Evolutionary conservation across 371 early-diverging fungal species (phyloP).

Genomic region (Mortierella sp.): DNA sequence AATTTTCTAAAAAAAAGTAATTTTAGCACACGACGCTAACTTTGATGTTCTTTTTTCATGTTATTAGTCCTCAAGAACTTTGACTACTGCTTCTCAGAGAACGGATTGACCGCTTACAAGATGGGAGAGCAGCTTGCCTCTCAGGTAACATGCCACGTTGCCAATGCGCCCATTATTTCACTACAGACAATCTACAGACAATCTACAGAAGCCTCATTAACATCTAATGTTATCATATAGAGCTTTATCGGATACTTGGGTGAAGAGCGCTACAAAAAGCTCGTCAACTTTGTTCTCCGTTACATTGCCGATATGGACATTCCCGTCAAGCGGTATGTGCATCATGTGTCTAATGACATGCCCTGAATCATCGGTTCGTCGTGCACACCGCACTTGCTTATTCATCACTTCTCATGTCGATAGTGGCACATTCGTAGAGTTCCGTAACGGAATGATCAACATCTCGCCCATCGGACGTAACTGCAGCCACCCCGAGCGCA

Average conservation of each 20-base stretch:
- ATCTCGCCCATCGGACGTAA: constrained; percentile 99
- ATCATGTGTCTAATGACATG: constrained; percentile 4
- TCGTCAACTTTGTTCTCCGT: constrained; percentile 93
- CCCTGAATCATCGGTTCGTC: neutral
- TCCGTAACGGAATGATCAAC: constrained; percentile 99
- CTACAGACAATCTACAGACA: too few species aligned
- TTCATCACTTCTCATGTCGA: neutral
- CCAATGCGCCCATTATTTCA: neutral
- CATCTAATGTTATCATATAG: constrained; percentile 54
- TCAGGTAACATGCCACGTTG: constrained; percentile 63
- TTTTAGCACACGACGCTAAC: too few species aligned
- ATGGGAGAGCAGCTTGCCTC: constrained; percentile 80
- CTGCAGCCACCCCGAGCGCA: constrained; percentile 95
- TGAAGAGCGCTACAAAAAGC: constrained; percentile 95
- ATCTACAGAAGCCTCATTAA: too few species aligned
- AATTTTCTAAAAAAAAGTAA: neutral
- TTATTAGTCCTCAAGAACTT: constrained; percentile 86
- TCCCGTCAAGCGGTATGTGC: constrained; percentile 92
- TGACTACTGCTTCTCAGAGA: constrained; percentile 99
- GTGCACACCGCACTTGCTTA: neutral
- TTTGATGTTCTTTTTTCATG: too few species aligned
- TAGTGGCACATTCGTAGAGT: constrained; percentile 99
- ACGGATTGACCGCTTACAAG: constrained; percentile 98
- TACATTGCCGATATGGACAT: constrained; percentile 97
- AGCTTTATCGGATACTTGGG: constrained; percentile 96